Evolutionary conservation across 2,329 filamentous ascomycete species (phyloP), one percentile per base, ranked within the genome.

Genomic region (Bipolaris victoriae): DNA sequence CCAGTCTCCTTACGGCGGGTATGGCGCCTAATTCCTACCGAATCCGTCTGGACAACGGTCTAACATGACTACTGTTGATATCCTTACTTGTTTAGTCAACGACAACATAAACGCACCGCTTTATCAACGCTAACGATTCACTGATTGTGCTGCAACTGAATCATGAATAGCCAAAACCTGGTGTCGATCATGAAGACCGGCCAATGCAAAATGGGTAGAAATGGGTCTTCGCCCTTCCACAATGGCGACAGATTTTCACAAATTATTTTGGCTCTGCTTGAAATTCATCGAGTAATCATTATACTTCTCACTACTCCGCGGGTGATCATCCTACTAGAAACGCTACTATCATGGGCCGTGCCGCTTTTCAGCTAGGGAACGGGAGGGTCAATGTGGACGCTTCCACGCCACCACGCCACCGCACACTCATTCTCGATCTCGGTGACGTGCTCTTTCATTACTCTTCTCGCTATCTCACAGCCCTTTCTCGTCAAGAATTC

Each of bases 401-500:
- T 2, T 26, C 20, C 22, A 33, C 33, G 13, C 39, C 43, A 5
- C 4, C 44, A 33, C 33, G 45, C 40, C 26, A 36, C 22, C 47
- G 44, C 43, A 55, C 57, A 7, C 61, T 77, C 22, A 71, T 77
- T 16, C 71, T 76, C 26, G 74, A 75, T 59, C 65, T 77, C 16
- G 72, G 74, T 16, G 73, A 76, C 56, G 72, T 76, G 22, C 66
- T 76, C 22, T 76, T 76, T 57, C 65, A 69, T 16, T 77, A 71
- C 68, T 70, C 67, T 5, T 56, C 72, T 7, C 49, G 57, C 3
- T 67, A 63, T 13, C 65, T 62, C 10, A 69, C 69, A 1, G 58
- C 62, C 1, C 63, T 77, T 10, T 49, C 57, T 15, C 58, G 55
- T 5, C 49, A 56, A 24, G 50, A 52, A 5, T 49, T 76, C 18